Percentiles rank a stretch among this genome's conserved stretches.
phyloP scores from a whole-genome alignment of 495 filamentous ascomycete species.

The Sphaerosporella brunnea region DNA sequence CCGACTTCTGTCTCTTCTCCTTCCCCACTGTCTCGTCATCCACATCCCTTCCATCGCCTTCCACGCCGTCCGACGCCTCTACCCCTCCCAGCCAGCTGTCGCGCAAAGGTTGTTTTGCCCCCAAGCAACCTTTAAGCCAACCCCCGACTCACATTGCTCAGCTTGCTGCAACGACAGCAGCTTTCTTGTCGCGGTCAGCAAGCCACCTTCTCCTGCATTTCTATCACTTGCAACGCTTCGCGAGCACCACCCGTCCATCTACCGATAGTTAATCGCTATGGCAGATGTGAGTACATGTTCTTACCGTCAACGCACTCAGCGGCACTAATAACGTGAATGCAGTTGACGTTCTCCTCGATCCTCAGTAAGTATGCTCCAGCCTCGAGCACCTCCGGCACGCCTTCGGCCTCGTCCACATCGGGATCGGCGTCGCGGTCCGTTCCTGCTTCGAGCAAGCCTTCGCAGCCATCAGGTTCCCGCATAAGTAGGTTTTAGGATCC shows the following conservation, averaged over 20 bases:
- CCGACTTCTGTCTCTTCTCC: background rate
- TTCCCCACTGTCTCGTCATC: background rate
- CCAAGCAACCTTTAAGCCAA: too few relatives aligned
- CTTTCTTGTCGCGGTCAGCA: background rate
- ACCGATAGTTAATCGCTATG: too few relatives aligned
- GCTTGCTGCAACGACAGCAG: background rate
- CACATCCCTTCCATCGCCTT: background rate
- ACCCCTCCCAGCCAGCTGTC: background rate
- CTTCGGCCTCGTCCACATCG: background rate
- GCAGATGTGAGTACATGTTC: too few relatives aligned
- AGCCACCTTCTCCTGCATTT: background rate
- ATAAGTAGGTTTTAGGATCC: too few relatives aligned
- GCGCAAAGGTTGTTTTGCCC: too few relatives aligned
- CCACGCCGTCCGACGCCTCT: background rate
- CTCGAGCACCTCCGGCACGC: too few relatives aligned
- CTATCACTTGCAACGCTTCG: background rate
- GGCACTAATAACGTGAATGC: constrained; percentile 3
- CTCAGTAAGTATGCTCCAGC: constrained; percentile 20
- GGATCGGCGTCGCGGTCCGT: background rate
- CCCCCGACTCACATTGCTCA: background rate
- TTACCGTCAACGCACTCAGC: too few relatives aligned
- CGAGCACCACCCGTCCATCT: background rate
- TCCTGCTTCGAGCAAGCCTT: constrained; percentile 3
- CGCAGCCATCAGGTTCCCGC: too few relatives aligned
- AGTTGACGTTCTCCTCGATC: constrained; percentile 24